phyloP scores from a whole-genome alignment of 179 eudicot species.

The Carnegiea gigantea region DNA sequence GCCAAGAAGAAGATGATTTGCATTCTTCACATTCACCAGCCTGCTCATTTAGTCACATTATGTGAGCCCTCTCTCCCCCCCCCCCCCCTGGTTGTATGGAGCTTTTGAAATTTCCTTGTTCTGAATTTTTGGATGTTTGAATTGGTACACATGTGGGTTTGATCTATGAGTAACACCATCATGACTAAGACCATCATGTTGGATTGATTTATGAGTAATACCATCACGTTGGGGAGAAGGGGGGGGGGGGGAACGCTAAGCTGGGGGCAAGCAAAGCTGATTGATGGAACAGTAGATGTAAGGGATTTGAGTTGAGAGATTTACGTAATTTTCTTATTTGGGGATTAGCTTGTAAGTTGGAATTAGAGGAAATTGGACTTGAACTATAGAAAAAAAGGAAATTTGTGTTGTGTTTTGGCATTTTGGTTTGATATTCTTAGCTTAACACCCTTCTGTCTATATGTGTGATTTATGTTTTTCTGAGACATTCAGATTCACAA shows the following conservation, averaged over 20 bases:
- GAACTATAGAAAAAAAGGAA: background rate
- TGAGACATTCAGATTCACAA: background rate
- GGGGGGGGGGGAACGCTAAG: background rate
- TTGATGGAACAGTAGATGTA: background rate
- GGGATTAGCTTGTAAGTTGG: background rate
- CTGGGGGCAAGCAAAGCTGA: background rate
- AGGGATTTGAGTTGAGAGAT: background rate
- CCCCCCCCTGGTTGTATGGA: background rate
- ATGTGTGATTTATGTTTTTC: background rate
- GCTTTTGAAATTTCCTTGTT: background rate
- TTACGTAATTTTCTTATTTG: background rate
- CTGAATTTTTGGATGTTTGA: background rate
- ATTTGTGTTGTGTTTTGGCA: background rate
- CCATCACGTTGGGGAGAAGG: background rate
- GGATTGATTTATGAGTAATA: background rate
- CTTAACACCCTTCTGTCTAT: background rate
- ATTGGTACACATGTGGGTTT: conserved; percentile 5
- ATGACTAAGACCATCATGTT: background rate
- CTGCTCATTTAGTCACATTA: conserved; percentile 39
- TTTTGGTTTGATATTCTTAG: background rate
- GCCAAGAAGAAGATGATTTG: conserved; percentile 49
- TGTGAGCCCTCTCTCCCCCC: conserved; percentile 35
- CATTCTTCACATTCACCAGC: conserved; percentile 75
- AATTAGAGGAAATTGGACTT: background rate
- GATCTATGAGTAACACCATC: conserved; percentile 12